Base-by-base conservation (phyloP, 352 stramenopile species). In the Stephanocyclus meneghinianus region DNA sequence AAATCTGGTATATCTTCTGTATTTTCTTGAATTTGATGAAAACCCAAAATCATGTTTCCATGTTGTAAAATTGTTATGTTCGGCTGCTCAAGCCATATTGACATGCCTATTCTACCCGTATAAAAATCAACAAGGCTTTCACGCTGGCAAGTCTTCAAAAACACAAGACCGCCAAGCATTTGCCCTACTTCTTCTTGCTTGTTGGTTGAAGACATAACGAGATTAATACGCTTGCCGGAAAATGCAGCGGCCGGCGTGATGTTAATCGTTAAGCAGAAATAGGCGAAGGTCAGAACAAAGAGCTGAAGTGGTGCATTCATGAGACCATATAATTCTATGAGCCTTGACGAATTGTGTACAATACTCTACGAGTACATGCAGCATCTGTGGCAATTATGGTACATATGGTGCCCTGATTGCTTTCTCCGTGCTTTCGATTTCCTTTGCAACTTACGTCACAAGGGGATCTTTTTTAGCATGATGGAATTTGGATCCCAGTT, bases 1-100 rank as follows among this genome's bases (percentile, higher is more conserved):
- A 81, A 74, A 65, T 81, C 77, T 47, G 72, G 57, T 48, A 61
- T 32, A 42, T 62, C 44, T 26, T 61, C 32, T 32, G 18, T 29
- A 44, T 32, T 32, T 11, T 63, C 18, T 45, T 37, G 62, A 35
- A 76, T 76, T 64, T 84, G 70, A 65, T 84, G 71, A 60, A 77
- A 84, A 32, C 77, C 73, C 10, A 84, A 35, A 45, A 84, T 35
- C 65, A 81, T 69, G 44, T 84, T 84, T 42, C 77, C 77, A 64
- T 81, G 66, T 48, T 60, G 32, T 37, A 84, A 30, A 42, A 84
- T 73, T 13, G 47, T 81, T 72, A 84, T 81, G 30, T 81, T 70
- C 18, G 77, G 71, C 26, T 77, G 77, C 59, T 84, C 71, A 21
- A 84, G 71, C 71, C 77, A 84, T 7, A 68, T 35, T 29, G 21